These are phyloP conservation scores for Ogataea hybrid DNA, from an alignment of 1,139 yeast species.

Conservation along the genomic window DNA sequence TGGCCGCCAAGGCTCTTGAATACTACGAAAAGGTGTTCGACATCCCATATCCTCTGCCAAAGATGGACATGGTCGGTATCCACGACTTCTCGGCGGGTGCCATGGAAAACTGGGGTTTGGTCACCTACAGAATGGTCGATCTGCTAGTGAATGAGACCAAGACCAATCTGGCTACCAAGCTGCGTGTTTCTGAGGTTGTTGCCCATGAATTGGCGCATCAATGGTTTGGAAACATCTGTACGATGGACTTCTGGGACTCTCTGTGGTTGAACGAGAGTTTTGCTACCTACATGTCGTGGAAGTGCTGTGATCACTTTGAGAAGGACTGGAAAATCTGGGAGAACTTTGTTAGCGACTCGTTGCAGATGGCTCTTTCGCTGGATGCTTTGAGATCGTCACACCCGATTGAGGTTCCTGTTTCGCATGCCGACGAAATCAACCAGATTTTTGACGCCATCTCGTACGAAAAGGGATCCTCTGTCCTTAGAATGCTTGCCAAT, in stretches of 20 bases:
- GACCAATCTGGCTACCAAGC: constrained; percentile 44
- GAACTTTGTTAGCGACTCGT: constrained; percentile 51
- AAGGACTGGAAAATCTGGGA: constrained; percentile 62
- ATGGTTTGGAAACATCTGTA: constrained; percentile 64
- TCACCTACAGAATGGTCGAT: constrained; percentile 55
- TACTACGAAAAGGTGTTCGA: constrained; percentile 54
- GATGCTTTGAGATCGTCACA: constrained; percentile 58
- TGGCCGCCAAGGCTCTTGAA: constrained; percentile 53
- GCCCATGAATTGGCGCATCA: constrained; percentile 64
- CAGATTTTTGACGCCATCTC: constrained; percentile 59
- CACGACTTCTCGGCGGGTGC: constrained; percentile 61
- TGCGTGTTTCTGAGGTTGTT: constrained; percentile 57
- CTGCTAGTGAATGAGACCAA: constrained; percentile 47
- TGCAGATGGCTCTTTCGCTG: constrained; percentile 51
- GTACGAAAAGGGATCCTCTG: constrained; percentile 56
- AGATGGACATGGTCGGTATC: constrained; percentile 58
- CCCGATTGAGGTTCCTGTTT: constrained; percentile 59
- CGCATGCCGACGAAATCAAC: constrained; percentile 53
- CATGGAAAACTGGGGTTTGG: constrained; percentile 62
- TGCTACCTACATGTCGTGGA: constrained; percentile 60
- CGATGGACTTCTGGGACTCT: constrained; percentile 67
- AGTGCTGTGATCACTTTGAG: constrained; percentile 49
- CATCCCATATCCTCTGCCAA: constrained; percentile 57
- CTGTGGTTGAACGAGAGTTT: constrained; percentile 64
- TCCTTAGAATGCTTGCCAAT: constrained; percentile 54